Base-by-base conservation (phyloP, 108 stramenopile genomes). In the Conticribra guillardii region DNA sequence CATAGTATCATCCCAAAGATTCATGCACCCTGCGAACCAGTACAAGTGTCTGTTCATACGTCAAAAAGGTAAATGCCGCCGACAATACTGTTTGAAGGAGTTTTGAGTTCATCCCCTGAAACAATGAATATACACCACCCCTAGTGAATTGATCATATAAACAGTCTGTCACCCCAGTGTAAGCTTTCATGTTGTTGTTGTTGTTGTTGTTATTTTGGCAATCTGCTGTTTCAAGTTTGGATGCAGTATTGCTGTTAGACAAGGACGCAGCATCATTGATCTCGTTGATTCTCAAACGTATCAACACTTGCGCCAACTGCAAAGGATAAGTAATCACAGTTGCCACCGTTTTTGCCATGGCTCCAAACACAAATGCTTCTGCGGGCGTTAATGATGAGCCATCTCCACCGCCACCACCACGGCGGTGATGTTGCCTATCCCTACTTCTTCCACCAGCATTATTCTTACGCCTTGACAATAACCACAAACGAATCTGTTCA, bases 41-140 rank as follows among this genome's bases (percentile, higher is more conserved):
- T 23, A 57, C 18, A 23, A 94, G 55, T 47, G 90, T 91, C 61
- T 93, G 91, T 59, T 97, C 96, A 69, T 97, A 97, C 4, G 91
- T 91, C 76, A 97, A 76, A 73, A 95, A 97, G 21, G 86, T 91
- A 48, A 91, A 87, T 28, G 91, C 88, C 9, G 89, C 88, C 9
- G 96, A 94, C 61, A 97, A 71, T 2, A 97, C 96, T 0, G 97
- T 96, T 54, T 97, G 96, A 19, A 95, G 53, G 28, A 98, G 62
- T 63, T 98, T 98, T 0, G 96, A 92, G 31, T 87, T 78, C 91
- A 98, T 93, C 17, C 97, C 97, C 53, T 81, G 82, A 79, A 87
- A 98, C 66, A 88, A 66, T 17, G 82, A 91, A 0, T 53, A 65
- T n/a, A 92, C 71, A 8, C 93, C 93, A 3, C 85, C 87, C 7